Conservation (phyloP, 1,284 basidiomycete species). For the Rhodotorula sp. region DNA sequence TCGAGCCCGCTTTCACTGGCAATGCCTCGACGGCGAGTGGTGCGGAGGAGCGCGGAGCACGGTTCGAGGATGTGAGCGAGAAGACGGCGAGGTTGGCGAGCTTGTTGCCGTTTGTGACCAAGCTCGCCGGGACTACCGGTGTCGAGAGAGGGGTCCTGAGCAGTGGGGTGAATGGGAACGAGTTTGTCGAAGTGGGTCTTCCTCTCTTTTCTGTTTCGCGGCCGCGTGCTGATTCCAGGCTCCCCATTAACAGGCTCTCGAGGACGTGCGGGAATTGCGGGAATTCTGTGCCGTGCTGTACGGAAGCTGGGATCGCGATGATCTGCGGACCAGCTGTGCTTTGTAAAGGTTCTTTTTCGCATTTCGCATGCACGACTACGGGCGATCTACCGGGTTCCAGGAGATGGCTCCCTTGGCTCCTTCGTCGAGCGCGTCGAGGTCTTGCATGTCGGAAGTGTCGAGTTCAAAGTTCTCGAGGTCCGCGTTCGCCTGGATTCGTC, state of each 20-base stretch:
- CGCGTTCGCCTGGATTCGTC: constrained; percentile 67
- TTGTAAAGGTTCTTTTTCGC: neutral
- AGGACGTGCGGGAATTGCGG: constrained; percentile 54
- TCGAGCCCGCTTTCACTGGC: constrained; percentile 57
- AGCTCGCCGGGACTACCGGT: constrained; percentile 43
- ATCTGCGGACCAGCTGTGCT: constrained; percentile 20
- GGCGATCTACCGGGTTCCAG: constrained; percentile 23
- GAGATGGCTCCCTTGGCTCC: constrained; percentile 59
- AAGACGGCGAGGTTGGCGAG: constrained; percentile 69
- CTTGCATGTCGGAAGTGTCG: constrained; percentile 60
- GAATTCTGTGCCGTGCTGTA: constrained; percentile 58
- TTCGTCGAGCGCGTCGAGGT: constrained; percentile 63
- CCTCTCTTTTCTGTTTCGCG: neutral
- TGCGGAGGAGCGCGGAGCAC: constrained; percentile 35
- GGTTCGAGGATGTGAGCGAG: constrained; percentile 51
- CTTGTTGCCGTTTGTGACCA: neutral
- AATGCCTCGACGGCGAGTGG: constrained; percentile 19
- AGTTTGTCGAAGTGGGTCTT: constrained; percentile 71
- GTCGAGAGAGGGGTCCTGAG: constrained; percentile 66
- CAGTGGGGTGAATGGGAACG: constrained; percentile 54
- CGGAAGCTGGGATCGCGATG: constrained; percentile 51
- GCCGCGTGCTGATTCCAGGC: neutral
- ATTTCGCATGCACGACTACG: neutral
- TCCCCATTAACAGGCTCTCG: constrained; percentile 49
- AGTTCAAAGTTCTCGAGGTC: constrained; percentile 71